Conservation (phyloP, 23 red algal species). For the Rhodosorus marinus region DNA sequence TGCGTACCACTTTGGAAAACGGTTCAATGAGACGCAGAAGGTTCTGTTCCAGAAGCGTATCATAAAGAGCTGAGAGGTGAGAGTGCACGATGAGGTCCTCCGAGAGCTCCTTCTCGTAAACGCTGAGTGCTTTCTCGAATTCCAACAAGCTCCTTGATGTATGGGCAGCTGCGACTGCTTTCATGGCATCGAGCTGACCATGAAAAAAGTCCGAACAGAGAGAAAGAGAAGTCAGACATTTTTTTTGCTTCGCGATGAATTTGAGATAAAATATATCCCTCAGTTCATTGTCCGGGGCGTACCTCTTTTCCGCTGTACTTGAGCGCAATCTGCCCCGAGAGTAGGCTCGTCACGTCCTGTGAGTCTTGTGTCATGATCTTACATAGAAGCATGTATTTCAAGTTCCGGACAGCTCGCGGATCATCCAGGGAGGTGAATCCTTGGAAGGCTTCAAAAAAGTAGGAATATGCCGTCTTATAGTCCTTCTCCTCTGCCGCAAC, state of each 20-base stretch:
- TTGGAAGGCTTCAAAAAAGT: constrained; percentile 99
- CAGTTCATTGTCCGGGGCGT: too few species aligned
- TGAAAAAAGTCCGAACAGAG: too few species aligned
- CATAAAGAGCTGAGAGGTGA: constrained; percentile 76
- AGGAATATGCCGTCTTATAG: constrained; percentile 99
- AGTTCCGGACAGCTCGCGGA: constrained; percentile 43
- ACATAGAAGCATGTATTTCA: constrained; percentile 98
- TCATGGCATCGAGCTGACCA: constrained; percentile 50
- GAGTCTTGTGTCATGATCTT: constrained; percentile 88
- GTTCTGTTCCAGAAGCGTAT: constrained; percentile 74
- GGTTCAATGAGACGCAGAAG: constrained; percentile 88
- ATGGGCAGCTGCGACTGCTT: constrained; percentile 58
- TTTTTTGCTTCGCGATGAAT: too few species aligned
- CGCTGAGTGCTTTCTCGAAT: constrained; percentile 59
- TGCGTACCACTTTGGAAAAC: constrained; percentile 13
- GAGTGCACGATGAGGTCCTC: constrained; percentile 68
- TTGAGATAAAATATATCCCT: too few species aligned
- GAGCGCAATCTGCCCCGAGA: constrained; percentile 51
- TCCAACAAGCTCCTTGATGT: constrained; percentile 42
- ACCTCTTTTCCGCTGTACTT: constrained; percentile 63
- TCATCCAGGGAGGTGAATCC: constrained; percentile 71
- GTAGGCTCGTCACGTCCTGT: constrained; percentile 40
- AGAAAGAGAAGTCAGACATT: too few species aligned
- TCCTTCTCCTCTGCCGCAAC: constrained; percentile 91
- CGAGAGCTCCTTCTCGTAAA: constrained; percentile 39